Evolutionary conservation across 2,329 filamentous ascomycete genomes (phyloP).

Genomic region (Bisporella sp.): DNA sequence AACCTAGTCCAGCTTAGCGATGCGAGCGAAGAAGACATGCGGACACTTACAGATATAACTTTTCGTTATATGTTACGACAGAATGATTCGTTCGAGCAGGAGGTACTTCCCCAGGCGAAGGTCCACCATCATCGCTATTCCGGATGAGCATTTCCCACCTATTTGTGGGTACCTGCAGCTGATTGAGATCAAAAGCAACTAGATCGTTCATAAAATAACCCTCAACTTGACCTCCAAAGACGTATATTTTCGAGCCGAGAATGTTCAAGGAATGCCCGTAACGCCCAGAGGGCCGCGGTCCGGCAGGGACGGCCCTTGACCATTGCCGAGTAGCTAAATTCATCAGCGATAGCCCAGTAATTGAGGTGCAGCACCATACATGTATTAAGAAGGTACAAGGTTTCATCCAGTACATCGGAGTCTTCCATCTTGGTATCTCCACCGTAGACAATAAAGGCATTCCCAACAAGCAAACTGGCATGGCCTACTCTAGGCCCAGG

Average conservation of each 20-base stretch:
- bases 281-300: constrained; percentile 76
- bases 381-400: constrained; percentile 91
- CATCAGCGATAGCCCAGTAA: constrained; percentile 12
- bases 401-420: constrained; percentile 85
- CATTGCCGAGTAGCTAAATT: constrained; percentile 85
- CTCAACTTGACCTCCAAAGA: constrained; percentile 96
- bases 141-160: constrained; percentile 89
- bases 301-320: constrained; percentile 87
- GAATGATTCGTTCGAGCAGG: constrained; percentile 93
- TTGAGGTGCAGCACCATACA: constrained; percentile 54
- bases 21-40: too few relatives aligned
- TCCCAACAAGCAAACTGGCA: constrained; percentile 87
- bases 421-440: constrained; percentile 98
- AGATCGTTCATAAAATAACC: constrained; percentile 98
- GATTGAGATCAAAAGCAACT: constrained; percentile 90
- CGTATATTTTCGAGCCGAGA: constrained; percentile 90
- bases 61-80: constrained; percentile 85
- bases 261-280: constrained; percentile 98
- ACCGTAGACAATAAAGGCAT: constrained; percentile 98
- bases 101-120: constrained; percentile 60
- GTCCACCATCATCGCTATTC: constrained; percentile 58
- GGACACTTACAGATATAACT: constrained; percentile 72
- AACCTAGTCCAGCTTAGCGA: constrained; percentile 53
- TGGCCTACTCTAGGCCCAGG: constrained; percentile 94
- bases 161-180: constrained; percentile 83